These are phyloP conservation scores for Aspergillus puulaauensis DNA, from an alignment of 2,329 filamentous ascomycete species.

Conservation along the genomic window DNA sequence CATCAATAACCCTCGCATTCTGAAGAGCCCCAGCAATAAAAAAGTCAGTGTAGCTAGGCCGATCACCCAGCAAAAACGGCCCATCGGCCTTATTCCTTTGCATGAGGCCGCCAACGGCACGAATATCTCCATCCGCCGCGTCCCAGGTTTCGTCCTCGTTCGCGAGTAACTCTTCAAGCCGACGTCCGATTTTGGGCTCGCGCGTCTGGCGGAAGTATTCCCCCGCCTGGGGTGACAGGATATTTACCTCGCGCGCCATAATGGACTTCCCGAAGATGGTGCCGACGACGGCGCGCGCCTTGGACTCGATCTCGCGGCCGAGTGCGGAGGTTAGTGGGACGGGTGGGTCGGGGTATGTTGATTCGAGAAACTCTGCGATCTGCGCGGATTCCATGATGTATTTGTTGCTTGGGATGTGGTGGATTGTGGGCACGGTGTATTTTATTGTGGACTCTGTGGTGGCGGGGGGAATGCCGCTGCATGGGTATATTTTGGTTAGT, in stretches of 20 bases:
- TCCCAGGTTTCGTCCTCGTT: background rate
- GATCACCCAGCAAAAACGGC: slow-evolving; percentile 30
- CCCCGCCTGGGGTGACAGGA: slow-evolving; percentile 38
- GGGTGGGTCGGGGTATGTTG: slow-evolving; percentile 38
- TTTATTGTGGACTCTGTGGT: background rate
- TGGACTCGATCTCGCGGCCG: slow-evolving; percentile 32
- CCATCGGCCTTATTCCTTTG: slow-evolving; percentile 35
- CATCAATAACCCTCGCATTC: slow-evolving; percentile 32
- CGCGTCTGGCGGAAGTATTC: slow-evolving; percentile 43
- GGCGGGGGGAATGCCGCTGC: slow-evolving; percentile 21
- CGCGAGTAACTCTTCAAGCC: slow-evolving; percentile 30
- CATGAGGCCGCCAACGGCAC: slow-evolving; percentile 33
- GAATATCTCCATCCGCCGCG: slow-evolving; percentile 22
- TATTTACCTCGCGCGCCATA: slow-evolving; percentile 17
- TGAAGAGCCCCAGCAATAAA: slow-evolving; percentile 41
- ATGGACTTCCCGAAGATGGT: slow-evolving; percentile 24
- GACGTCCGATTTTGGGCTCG: slow-evolving; percentile 35
- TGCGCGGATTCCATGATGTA: slow-evolving; percentile 43
- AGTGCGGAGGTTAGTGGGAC: slow-evolving; percentile 38
- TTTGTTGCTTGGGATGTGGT: slow-evolving; percentile 40
- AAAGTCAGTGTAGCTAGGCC: slow-evolving; percentile 40
- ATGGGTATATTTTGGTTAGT: background rate
- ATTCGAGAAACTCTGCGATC: slow-evolving; percentile 44
- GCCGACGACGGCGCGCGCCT: slow-evolving; percentile 30
- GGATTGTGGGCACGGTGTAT: slow-evolving; percentile 46